Evolutionary conservation across 306 rosid genomes (phyloP).

Genomic region (Cucurbita maxima): DNA sequence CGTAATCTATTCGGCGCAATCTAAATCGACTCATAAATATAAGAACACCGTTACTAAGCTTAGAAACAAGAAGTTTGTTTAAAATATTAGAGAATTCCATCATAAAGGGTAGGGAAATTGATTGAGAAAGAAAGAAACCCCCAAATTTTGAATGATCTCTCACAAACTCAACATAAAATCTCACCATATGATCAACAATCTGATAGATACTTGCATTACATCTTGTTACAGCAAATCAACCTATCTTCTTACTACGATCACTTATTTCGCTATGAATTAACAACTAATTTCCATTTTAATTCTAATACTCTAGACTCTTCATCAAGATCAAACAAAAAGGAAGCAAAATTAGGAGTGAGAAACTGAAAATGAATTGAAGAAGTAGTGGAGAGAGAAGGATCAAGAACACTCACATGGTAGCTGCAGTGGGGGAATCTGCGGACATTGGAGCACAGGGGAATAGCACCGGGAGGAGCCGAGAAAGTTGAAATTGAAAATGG

Average conservation of each 20-base stretch:
- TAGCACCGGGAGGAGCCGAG: not conserved
- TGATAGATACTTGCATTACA: not conserved
- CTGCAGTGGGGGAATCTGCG: slow-evolving; percentile 1
- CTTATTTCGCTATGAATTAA: not conserved
- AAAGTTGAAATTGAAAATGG: not conserved
- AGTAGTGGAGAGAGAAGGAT: not conserved
- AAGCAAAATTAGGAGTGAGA: not conserved
- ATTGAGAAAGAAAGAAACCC: not conserved
- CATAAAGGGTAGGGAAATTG: not conserved
- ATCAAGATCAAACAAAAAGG: not conserved
- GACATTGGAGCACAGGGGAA: not conserved
- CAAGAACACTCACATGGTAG: not conserved
- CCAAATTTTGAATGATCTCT: not conserved
- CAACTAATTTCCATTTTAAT: not conserved
- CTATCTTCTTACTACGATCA: not conserved
- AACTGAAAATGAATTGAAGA: not conserved
- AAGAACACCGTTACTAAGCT: not conserved
- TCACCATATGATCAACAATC: not conserved
- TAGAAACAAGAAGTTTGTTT: not conserved
- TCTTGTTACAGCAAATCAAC: not conserved
- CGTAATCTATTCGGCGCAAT: slow-evolving; percentile 18
- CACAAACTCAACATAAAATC: not conserved
- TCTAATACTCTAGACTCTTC: not conserved
- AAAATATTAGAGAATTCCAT: not conserved
- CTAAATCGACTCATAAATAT: slow-evolving; percentile 17